Base-by-base conservation (phyloP, 129 eudicot species). In the Saposhnikovia divaricata region DNA sequence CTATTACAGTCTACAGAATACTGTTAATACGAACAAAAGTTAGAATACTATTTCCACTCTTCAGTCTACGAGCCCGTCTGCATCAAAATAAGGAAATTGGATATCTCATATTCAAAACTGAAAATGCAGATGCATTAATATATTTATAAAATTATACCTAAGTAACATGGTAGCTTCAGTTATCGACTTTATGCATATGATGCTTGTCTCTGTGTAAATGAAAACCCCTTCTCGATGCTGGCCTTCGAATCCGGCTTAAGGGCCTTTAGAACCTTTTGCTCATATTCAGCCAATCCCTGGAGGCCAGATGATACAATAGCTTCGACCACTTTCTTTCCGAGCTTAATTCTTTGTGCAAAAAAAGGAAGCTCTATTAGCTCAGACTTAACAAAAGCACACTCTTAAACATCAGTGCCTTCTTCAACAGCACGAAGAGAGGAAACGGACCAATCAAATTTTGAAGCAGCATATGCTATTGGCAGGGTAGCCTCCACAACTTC, bases 401-500 rank as follows among this genome's bases (percentile, higher is more conserved):
- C 97, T 21, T 87, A 90, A 12, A 92, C 97, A 73, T 88, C 96
- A 23, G 80, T 61, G 40, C 89, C 96, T 50, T 93, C 95, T 83
- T 88, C 96, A 27, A 92, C 91, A 39, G 97, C 96, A 37, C 96
- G 85, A 19, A 92, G 91, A 31, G 91, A 34, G 90, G 10, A 95
- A 90, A 88, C 90, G 93, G 50, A 92, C 89, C 75, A 92, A 92
- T n/a, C 89, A 77, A 92, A 92, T n/a, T 95, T 76, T 42, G 97
- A 96, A 27, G 97, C 96, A 59, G 97, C 97, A 79, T 88, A 92
- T 7, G 93, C 96, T 93, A 90, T 88, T 9, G 97, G 88, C 73
- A 92, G 85, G 4, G 97, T 92, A 1, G 37, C 37, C 37, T 34
- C 1, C 34, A 31, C 37, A 34, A 34, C 37, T 34, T 34, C 37